Evolutionary conservation across 345 rosid genomes (phyloP), one percentile per base, ranked within the genome.

Genomic region (Bretschneidera sinensis): DNA sequence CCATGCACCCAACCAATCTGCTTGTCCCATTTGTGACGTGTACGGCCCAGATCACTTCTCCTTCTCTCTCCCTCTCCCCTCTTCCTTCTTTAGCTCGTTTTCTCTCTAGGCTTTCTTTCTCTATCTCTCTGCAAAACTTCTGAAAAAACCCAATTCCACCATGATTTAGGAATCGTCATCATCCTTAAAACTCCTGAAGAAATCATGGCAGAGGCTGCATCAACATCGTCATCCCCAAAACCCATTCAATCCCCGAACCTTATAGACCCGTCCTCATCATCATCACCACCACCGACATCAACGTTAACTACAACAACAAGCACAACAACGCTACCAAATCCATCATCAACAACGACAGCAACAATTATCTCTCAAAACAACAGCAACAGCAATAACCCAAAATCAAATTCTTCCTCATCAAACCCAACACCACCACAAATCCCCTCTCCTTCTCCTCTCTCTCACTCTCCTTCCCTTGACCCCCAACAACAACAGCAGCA

Each of bases 391-490:
- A 45, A 70, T 63, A 67, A 39, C 23, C 59, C 62, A 0, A 55
- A 66, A 65, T 71, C 69, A 16, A 73, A 68, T 66, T 57, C 70
- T 28, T 34, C 60, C 7, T 21, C 48, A 24, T 59, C 70, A 17
- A 66, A 19, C 0, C 20, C 70, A 51, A 17, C 65, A 62, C 56
- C 65, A 1, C 72, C 79, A 33, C 78, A 74, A 72, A 78, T 73
- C 55, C 68, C 79, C 52, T 65, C 83, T 28, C 73, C 77, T 54
- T 77, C 89, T 56, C 79, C 79, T 58, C 71, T 73, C 25, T 61
- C 78, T 34, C 65, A 66, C 21, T 57, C 77, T 39, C 69, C 83
- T 0, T 72, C 86, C 11, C 51, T 79, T 24, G 87, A 83, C 67
- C 80, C 74, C 31, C 80, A 68, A 50, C 45, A 39, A 39, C 11